A percentile compares a stretch with the other conserved stretches of the same genome.
Conservation (phyloP, 2,329 filamentous ascomycete genomes). For the Pseudogymnoascus sp. region DNA sequence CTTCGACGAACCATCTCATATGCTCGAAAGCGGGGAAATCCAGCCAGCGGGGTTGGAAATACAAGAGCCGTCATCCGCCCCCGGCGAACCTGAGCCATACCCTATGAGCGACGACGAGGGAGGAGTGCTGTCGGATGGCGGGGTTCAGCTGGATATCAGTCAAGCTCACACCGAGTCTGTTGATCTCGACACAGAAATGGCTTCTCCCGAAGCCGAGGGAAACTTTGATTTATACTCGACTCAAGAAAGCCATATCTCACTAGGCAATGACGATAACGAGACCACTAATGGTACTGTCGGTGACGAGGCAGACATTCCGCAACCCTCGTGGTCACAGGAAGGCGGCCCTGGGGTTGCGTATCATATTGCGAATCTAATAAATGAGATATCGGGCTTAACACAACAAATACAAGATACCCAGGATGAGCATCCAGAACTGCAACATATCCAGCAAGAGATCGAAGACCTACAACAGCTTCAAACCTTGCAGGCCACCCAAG, state of each 20-base stretch:
- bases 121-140: background rate
- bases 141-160: background rate
- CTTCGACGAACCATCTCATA: background rate
- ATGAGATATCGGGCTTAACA: slow-evolving; percentile 23
- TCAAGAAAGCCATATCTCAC: background rate
- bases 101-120: slow-evolving; percentile 5
- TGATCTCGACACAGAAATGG: background rate
- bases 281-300: background rate
- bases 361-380: slow-evolving; percentile 16
- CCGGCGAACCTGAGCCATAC: background rate
- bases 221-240: background rate
- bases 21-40: slow-evolving; percentile 2
- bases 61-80: background rate
- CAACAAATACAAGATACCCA: slow-evolving; percentile 26
- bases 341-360: background rate
- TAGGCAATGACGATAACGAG: background rate
- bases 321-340: background rate
- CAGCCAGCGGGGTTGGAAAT: background rate
- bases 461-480: background rate
- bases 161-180: background rate
- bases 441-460: background rate
- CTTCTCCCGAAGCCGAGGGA: background rate
- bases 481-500: slow-evolving; percentile 3
- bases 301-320: background rate
- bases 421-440: background rate